Base-by-base conservation (phyloP, 2,329 filamentous ascomycete species). In the Apiospora sp. region DNA sequence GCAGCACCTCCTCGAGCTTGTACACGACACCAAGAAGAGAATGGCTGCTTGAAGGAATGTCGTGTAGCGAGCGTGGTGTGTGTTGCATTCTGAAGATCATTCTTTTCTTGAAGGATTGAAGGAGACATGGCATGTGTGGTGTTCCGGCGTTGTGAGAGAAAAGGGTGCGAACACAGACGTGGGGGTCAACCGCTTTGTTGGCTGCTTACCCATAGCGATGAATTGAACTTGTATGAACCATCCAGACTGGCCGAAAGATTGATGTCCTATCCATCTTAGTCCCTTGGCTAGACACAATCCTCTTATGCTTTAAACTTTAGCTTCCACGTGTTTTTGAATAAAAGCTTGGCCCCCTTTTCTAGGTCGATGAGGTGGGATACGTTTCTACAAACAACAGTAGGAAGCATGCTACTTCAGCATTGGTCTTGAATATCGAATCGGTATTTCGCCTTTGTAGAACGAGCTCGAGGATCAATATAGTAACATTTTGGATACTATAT, bases 1-100 rank as follows among this genome's bases (percentile, higher is more conserved):
- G 76, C 77, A 79, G 49, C 78, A 77, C 30, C 80, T 88, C 77
- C 78, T 83, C 24, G 78, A 78, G 30, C 70, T 83, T n/a, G 77
- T 83, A 71, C 77, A 77, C 27, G 79, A 80, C 72, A 67, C 73
- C 49, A 78, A 80, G 72, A 10, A 30, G 13, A 68, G 44, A 27
- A 30, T 68, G 67, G n/a, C 41, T 30, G 6, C 37, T 10, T 68
- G 43, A 48, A n/a, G 30, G 30, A 19, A n/a, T 22, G 30, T 14
- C 22, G 19, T 22, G 54, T 37, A 64, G 19, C 5, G 8, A 3
- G 27, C 27, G 49, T 54, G 27, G 22, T 22, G 27, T 8, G 6
- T 4, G 16, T 22, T 34, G 16, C 54, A 37, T 61, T 22, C 14
- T 61, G 30, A 37, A 19, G 37, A 34, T 19, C 10, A 10, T 54